phyloP scores from a whole-genome alignment of 208 protist genomes.

The Trypanosoma avium region DNA sequence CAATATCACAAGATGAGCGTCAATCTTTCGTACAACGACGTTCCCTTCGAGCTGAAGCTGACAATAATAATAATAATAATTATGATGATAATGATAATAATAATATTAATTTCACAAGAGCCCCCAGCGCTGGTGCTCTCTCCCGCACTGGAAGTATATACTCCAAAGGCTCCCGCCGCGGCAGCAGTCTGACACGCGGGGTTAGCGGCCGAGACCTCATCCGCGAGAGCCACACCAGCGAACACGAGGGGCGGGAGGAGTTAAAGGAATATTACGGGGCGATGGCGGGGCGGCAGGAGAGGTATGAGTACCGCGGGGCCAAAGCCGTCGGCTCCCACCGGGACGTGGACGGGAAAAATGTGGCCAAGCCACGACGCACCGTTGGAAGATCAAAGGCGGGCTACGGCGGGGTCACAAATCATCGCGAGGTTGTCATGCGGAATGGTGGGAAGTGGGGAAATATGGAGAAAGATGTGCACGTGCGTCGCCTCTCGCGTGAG shows the following conservation, averaged over 20 bases:
- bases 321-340: constrained; percentile 46
- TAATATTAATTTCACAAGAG: background rate
- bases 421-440: constrained; percentile 55
- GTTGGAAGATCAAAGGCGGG: constrained; percentile 40
- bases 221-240: background rate
- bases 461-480: too few species aligned
- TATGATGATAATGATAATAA: too few species aligned
- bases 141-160: constrained; percentile 54
- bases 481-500: too few species aligned
- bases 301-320: constrained; percentile 42
- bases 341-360: constrained; percentile 52
- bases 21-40: background rate
- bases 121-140: constrained; percentile 16
- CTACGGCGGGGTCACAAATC: constrained; percentile 73
- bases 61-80: too few species aligned
- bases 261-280: constrained; percentile 66
- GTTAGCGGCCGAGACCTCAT: constrained; percentile 42
- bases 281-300: constrained; percentile 52
- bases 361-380: constrained; percentile 61
- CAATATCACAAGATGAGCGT: background rate
- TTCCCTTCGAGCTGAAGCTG: too few species aligned
- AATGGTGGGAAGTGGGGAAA: constrained; percentile 60
- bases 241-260: constrained; percentile 31
- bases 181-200: constrained; percentile 45
- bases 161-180: constrained; percentile 34